Conservation (phyloP, 768 basidiomycete genomes). For the Suillus ampliporus region DNA sequence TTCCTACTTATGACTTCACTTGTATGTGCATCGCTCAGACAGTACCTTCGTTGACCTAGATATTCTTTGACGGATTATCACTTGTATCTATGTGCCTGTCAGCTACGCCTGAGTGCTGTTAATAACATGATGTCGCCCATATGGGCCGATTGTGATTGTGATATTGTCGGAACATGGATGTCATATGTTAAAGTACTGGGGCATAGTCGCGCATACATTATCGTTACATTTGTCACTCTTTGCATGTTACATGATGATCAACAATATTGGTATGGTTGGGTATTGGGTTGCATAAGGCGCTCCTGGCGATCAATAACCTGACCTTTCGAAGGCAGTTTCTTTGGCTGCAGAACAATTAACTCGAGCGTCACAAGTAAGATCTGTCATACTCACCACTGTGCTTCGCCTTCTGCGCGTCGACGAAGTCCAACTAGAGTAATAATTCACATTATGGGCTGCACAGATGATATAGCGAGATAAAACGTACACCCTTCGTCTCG, state of each 20-base stretch:
- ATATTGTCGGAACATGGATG: background rate
- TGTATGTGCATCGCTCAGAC: background rate
- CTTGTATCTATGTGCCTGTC: background rate
- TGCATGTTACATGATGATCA: background rate
- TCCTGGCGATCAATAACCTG: background rate
- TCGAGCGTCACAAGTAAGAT: background rate
- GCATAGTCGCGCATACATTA: background rate
- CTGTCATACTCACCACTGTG: constrained; percentile 32
- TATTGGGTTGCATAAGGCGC: background rate
- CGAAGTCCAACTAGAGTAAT: constrained; percentile 44
- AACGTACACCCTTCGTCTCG: constrained; percentile 62
- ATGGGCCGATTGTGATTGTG: background rate
- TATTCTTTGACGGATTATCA: background rate
- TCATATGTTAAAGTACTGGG: background rate
- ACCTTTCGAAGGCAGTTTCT: background rate
- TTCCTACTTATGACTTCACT: background rate
- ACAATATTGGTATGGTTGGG: background rate
- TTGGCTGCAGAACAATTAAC: constrained; percentile 17
- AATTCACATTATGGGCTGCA: background rate
- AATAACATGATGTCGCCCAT: background rate
- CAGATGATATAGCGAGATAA: background rate
- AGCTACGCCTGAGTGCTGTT: background rate
- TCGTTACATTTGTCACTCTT: background rate
- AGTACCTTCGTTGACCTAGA: background rate
- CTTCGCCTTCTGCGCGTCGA: constrained; percentile 52